Percentiles rank a stretch among this genome's conserved stretches.
Evolutionary conservation across 768 basidiomycete genomes (phyloP).

Genomic region (Tricholoma terreum): DNA sequence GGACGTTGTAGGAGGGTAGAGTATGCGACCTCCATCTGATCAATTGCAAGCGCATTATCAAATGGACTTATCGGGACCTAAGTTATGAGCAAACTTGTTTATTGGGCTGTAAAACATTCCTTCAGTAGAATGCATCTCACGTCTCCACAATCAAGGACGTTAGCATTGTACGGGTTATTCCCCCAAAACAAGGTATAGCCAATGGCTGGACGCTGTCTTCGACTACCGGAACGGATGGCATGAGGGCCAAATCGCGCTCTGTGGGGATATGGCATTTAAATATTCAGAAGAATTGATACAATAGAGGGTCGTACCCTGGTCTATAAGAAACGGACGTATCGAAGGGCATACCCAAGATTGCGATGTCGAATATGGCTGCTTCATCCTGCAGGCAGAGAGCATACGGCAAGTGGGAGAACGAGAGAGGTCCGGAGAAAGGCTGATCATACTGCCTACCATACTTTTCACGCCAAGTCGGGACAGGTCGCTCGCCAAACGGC

Average conservation of each 20-base stretch:
- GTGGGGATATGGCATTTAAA: background rate
- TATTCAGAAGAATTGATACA: background rate
- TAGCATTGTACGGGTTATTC: constrained; percentile 58
- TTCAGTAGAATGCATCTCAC: constrained; percentile 33
- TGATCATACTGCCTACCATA: constrained; percentile 77
- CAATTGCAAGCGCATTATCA: constrained; percentile 79
- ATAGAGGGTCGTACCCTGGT: constrained; percentile 37
- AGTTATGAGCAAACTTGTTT: background rate
- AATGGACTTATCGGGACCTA: constrained; percentile 77
- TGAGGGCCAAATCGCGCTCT: constrained; percentile 88
- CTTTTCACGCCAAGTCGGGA: constrained; percentile 59
- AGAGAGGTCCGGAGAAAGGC: constrained; percentile 73
- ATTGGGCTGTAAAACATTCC: background rate
- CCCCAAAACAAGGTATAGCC: constrained; percentile 76
- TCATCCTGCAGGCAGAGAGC: constrained; percentile 64
- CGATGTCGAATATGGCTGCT: constrained; percentile 61
- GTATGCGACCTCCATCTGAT: constrained; percentile 88
- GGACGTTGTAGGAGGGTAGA: constrained; percentile 65
- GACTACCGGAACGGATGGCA: constrained; percentile 78
- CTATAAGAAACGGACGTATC: constrained; percentile 69
- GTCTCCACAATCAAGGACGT: constrained; percentile 82
- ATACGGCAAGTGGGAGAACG: constrained; percentile 84
- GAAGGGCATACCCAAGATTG: constrained; percentile 77
- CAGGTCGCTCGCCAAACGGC: constrained; percentile 7
- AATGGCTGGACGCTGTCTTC: constrained; percentile 53